phyloP scores from a whole-genome alignment of 1,284 basidiomycete species.

The Somion occarium region DNA sequence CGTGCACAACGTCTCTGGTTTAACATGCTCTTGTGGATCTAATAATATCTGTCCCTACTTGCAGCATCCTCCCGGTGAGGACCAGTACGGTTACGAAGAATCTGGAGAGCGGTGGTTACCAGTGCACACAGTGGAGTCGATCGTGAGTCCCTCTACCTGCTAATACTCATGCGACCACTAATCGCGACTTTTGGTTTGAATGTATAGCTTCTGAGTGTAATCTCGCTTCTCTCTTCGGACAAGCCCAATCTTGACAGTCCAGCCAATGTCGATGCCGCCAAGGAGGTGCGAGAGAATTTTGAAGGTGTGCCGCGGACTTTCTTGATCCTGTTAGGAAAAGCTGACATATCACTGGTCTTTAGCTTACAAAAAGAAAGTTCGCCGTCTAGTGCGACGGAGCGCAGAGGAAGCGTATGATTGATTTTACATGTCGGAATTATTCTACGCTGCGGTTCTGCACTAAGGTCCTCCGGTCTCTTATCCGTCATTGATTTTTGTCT shows the following conservation, averaged over 20 bases:
- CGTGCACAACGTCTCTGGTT: slow-evolving; percentile 24
- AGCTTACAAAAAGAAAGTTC: slow-evolving; percentile 92
- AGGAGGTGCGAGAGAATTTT: slow-evolving; percentile 77
- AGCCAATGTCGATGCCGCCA: slow-evolving; percentile 96
- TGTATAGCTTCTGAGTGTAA: slow-evolving; percentile 87
- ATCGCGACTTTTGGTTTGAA: not conserved
- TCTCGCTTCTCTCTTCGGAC: slow-evolving; percentile 91
- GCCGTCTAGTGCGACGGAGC: slow-evolving; percentile 76
- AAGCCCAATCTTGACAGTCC: slow-evolving; percentile 93
- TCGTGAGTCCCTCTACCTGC: slow-evolving; percentile 57
- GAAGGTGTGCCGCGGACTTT: slow-evolving; percentile 41
- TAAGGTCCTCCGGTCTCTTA: no score
- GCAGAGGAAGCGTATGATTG: slow-evolving; percentile 84
- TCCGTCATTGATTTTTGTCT: no score
- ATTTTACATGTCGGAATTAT: slow-evolving; percentile 4
- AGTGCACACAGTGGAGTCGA: slow-evolving; percentile 95
- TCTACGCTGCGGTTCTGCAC: no score
- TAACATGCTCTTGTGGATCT: slow-evolving; percentile 5
- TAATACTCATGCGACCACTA: not conserved
- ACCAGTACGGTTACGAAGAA: slow-evolving; percentile 98
- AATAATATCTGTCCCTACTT: slow-evolving; percentile 4
- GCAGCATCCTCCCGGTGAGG: slow-evolving; percentile 93
- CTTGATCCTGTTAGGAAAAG: not conserved
- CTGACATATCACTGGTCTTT: slow-evolving; percentile 1
- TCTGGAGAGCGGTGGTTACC: slow-evolving; percentile 98